phyloP scores from a whole-genome alignment of 2,329 filamentous ascomycete species.

The Apiospora sp. region DNA sequence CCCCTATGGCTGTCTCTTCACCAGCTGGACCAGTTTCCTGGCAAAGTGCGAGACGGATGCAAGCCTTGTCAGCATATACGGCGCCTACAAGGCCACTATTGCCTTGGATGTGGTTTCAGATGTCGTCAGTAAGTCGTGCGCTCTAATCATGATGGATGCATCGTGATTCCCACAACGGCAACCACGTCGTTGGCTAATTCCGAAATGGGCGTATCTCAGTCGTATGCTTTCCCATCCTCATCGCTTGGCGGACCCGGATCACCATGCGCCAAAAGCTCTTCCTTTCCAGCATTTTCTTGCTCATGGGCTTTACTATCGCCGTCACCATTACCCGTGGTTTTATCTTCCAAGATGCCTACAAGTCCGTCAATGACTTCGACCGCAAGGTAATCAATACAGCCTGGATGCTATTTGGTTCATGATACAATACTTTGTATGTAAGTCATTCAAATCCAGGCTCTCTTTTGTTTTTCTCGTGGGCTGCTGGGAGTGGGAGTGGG shows the following conservation, averaged over 20 bases:
- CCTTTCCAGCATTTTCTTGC: constrained; percentile 29
- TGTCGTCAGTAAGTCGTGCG: constrained; percentile 29
- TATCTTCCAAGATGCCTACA: constrained; percentile 30
- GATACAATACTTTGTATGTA: constrained; percentile 30
- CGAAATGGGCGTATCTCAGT: constrained; percentile 26
- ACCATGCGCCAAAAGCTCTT: constrained; percentile 32
- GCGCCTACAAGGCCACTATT: constrained; percentile 24
- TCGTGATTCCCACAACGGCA: too few species aligned
- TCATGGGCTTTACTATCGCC: constrained; percentile 32
- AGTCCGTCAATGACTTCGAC: constrained; percentile 10
- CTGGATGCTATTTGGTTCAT: constrained; percentile 34
- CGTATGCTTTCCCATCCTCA: constrained; percentile 30
- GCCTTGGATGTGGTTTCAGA: constrained; percentile 30
- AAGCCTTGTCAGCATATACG: constrained; percentile 26
- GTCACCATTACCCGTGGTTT: constrained; percentile 34
- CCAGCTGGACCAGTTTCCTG: constrained; percentile 4
- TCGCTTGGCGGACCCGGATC: constrained; percentile 31
- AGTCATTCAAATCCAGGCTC: not conserved
- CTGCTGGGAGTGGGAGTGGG: not conserved
- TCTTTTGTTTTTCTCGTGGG: not conserved
- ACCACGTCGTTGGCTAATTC: not conserved
- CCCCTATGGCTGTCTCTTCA: constrained; percentile 30
- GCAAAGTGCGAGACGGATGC: not conserved
- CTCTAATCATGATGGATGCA: too few species aligned
- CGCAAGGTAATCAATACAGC: constrained; percentile 9